Conservation (phyloP, 179 eudicot species). For the Beta corolliflora region DNA sequence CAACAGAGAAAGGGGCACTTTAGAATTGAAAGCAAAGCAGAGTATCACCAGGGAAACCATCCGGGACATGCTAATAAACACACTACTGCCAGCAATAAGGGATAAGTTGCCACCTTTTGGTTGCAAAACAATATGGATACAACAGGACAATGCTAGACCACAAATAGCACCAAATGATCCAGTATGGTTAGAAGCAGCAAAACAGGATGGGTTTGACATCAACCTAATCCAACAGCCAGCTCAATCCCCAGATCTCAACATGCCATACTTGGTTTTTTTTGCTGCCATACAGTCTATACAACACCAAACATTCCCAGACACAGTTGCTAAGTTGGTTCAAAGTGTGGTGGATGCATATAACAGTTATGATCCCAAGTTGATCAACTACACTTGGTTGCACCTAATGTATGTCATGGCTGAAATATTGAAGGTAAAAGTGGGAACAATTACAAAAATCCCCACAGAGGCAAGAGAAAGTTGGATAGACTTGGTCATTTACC, state of each 20-base stretch:
- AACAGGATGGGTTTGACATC: not conserved
- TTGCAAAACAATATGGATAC: not conserved
- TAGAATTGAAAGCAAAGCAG: too few species aligned
- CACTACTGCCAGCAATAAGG: not conserved
- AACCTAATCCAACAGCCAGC: not conserved
- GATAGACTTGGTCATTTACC: too few species aligned
- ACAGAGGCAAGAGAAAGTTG: not conserved
- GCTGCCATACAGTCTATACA: not conserved
- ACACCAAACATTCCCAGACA: not conserved
- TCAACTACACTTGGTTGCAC: too few species aligned
- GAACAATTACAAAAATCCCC: not conserved
- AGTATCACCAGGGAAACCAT: not conserved
- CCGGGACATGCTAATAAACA: not conserved
- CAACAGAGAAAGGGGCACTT: too few species aligned
- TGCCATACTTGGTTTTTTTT: conserved; percentile 8
- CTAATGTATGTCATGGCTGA: too few species aligned
- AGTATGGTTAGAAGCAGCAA: not conserved
- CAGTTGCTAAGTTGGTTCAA: too few species aligned
- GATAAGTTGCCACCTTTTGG: not conserved
- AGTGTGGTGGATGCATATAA: too few species aligned
- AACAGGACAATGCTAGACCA: conserved; percentile 1
- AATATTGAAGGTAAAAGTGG: not conserved
- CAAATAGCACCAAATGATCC: not conserved
- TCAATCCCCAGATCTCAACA: not conserved
- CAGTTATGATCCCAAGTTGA: too few species aligned